A percentile compares a stretch with the other conserved stretches of the same genome.
These are phyloP conservation scores for Delitschia confertaspora DNA, from an alignment of 495 filamentous ascomycete genomes.

Conservation along the genomic window DNA sequence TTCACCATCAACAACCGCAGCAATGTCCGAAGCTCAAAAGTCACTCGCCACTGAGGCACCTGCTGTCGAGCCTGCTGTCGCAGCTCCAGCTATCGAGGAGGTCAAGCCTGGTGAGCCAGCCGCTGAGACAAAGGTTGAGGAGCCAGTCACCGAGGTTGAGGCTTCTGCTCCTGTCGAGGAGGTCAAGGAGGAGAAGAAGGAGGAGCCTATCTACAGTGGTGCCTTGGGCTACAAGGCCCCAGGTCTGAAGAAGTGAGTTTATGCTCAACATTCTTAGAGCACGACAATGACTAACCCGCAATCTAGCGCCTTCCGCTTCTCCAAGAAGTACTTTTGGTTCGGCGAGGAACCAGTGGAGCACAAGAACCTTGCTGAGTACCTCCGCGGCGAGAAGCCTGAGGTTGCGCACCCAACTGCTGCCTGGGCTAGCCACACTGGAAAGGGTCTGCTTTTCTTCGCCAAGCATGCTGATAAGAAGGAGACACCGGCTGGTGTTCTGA, in stretches of 20 bases:
- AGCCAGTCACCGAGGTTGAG: conserved; percentile 38
- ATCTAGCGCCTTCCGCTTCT: conserved; percentile 52
- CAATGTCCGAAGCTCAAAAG: conserved; percentile 21
- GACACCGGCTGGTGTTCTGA: conserved; percentile 70
- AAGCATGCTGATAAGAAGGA: conserved; percentile 79
- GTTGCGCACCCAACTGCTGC: conserved; percentile 70
- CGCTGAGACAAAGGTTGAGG: conserved; percentile 40
- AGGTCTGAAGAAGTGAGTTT: conserved; percentile 83
- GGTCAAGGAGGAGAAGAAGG: conserved; percentile 46
- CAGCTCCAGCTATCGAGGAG: conserved; percentile 28
- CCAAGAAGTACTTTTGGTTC: conserved; percentile 90
- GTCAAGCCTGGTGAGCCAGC: conserved; percentile 40
- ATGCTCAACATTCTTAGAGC: neutral
- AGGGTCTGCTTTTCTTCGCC: conserved; percentile 86
- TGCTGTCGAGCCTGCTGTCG: conserved; percentile 38
- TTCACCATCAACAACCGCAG: neutral
- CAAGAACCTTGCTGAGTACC: conserved; percentile 63
- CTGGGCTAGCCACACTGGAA: conserved; percentile 87
- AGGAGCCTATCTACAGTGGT: conserved; percentile 64
- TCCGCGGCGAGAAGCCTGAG: conserved; percentile 80
- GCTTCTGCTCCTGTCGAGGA: conserved; percentile 42
- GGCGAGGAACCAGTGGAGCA: conserved; percentile 67
- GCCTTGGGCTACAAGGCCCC: conserved; percentile 77
- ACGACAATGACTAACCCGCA: conserved; percentile 21
- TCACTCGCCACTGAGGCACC: conserved; percentile 20